Evolutionary conservation across 1,139 yeast genomes (phyloP), one percentile per base, ranked within the genome.

Genomic region (Protomyces gravidus): DNA sequence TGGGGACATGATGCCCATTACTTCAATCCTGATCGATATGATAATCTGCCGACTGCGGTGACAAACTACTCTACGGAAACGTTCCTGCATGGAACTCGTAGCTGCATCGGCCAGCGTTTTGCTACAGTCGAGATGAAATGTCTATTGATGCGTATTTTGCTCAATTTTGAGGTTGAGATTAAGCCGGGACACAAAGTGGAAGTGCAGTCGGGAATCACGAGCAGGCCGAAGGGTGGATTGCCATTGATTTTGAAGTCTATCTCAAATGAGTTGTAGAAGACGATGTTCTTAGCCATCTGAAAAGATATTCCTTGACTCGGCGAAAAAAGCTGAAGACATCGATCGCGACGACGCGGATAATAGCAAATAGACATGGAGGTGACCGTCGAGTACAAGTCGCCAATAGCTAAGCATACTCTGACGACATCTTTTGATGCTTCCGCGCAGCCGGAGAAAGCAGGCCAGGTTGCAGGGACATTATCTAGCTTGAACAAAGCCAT

Each of bases 1-100:
- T 64, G 66, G 66, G 66, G 66, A 21, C 50, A 61, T 15, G 65
- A 63, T 42, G 63, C 64, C 13, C 60, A 51, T 26, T 55, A 39
- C 21, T 64, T 64, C 53, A 50, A 61, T 19, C 66, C 66, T 5
- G 65, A 63, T 36, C 52, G 66, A 13, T 64, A 65, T 64, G 63
- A 62, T 30, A 40, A 55, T 9, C 30, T 49, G 11, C 46, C 53
- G 11, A 47, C 62, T 21, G 56, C 65, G 1, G 58, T 49, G 26
- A 61, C 57, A 25, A 57, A 59, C 15, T 62, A 62, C 50, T 63
- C 64, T 1, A 55, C 28, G 47, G 56, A 61, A 9, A 62, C 66
- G 7, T 64, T 64, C 52, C 26, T 62, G 30, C 63, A 62, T 9
- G 66, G 66, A 19, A 60, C 65, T 2, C 53, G 65, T 15, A 47